Base-by-base conservation (phyloP, 1,284 basidiomycete genomes). In the Sporisorium scitamineum region DNA sequence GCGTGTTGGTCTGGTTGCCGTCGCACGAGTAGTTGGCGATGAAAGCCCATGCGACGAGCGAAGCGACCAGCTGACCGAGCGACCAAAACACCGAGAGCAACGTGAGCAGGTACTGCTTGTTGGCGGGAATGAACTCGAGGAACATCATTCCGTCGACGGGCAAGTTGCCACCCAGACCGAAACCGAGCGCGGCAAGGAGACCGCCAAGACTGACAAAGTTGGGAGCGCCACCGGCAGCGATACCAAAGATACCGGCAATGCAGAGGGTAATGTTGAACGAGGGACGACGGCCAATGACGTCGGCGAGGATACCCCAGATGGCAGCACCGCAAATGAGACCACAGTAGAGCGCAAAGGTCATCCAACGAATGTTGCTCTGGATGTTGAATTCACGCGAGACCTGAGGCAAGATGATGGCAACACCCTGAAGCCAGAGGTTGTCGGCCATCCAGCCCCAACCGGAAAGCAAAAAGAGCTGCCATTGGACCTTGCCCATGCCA, bases 131-230 rank as follows among this genome's bases (percentile, higher is more conserved):
- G 52, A 85, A 84, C 52, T 85, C 83, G 55, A 82, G 72, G 65
- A 85, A 83, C 54, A 85, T 79, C 82, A 84, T 84, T 16, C 84
- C 84, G 66, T 85, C 84, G 27, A 85, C 84, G 29, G 84, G 84
- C 52, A 85, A 61, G 67, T 81, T 81, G 24, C 84, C 83, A 9
- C 84, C 84, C 22, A 85, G 73, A 45, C 84, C 84, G 50, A 84
- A 75, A 27, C 83, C 84, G 16, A 83, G 67, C 27, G 75, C 78
- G 20, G 81, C 82, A 2, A 85, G 59, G 2, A 85, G 59, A 48
- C 80, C 82, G 9, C 80, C 82, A 20, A 85, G 76, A 39, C 70
- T 80, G 52, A 78, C 66, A 63, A 84, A 84, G 69, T 27, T 79
- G 31, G 73, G 79, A 5, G 84, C 83, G 20, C 61, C 83, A 42